Evolutionary conservation across 257 asterid species (phyloP), one percentile per base, ranked within the genome.

Genomic region (Nicotiana sylvestris): DNA sequence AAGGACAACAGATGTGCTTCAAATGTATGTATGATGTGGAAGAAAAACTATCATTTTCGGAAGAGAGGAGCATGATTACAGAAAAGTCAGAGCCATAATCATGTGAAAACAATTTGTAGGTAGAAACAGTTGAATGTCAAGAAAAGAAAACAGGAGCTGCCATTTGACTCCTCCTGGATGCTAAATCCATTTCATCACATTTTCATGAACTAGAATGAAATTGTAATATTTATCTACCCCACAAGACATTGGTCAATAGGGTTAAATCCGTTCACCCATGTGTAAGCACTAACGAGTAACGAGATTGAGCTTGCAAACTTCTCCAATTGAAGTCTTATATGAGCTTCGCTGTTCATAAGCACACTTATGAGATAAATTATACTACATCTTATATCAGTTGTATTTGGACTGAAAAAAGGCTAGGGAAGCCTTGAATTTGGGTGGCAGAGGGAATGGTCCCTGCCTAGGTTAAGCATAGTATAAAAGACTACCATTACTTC

Each of bases 1-100:
- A 43, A 85, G 66, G 76, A 72, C 27, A 76, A 51, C n/a, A 77
- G 76, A 30, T n/a, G 66, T 49, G 66, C 10, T 77, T 16, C 69
- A 80, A 70, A 53, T 12, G 70, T 17, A 29, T 67, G 67, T 81
- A 80, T 51, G 81, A 79, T 58, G 35, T 13, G 35, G 53, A 74
- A 43, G 56, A 60, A 58, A 46, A 51, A 79, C 58, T 25, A 2
- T 30, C 55, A 76, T 1, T 46, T 12, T 9, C 9, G 0, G 4
- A 21, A 30, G 77, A 13, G 29, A 82, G 9, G 6, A 25, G n/a
- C 16, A 46, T 43, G 16, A 27, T 27, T 49, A 49, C 29, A 49
- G 43, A 49, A 74, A 49, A 2, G 64, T 51, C 46, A 74, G 64
- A 74, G 17, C 21, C 4, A 15, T 74, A 43, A 4, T 51, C 46